Evolutionary conservation across 345 rosid genomes (phyloP).

Genomic region (Toxicodendron radicans): DNA sequence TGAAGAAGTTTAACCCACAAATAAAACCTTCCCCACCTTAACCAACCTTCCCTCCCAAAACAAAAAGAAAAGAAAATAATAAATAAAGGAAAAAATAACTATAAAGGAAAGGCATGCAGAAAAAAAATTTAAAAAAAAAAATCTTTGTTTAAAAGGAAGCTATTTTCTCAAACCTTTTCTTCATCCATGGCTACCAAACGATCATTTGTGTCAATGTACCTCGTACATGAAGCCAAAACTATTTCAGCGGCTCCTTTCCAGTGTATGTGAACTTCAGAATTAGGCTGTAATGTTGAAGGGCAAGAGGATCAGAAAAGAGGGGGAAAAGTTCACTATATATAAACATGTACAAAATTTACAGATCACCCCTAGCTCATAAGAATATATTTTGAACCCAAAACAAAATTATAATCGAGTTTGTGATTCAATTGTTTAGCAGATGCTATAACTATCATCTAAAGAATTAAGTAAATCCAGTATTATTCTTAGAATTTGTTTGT

Average conservation of each 20-base stretch:
- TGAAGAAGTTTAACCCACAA: neutral
- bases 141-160: neutral
- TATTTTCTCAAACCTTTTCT: conserved; percentile 50
- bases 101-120: neutral
- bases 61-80: neutral
- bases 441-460: neutral
- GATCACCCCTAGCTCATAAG: neutral
- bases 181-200: conserved; percentile 50
- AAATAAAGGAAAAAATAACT: neutral
- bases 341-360: neutral
- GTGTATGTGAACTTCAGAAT: conserved; percentile 70
- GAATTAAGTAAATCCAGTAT: neutral
- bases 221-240: conserved; percentile 72
- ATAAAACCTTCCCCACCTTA: neutral
- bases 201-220: conserved; percentile 60
- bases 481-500: no score
- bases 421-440: neutral
- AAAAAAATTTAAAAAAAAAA: neutral
- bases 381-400: conserved; percentile 4
- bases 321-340: neutral
- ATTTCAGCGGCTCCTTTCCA: conserved; percentile 99
- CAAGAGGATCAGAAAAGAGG: neutral
- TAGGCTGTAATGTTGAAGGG: conserved; percentile 41
- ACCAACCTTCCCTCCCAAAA: neutral
- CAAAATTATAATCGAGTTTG: neutral